These are phyloP conservation scores for Combretum micranthum DNA, from an alignment of 345 rosid genomes.

Conservation along the genomic window DNA sequence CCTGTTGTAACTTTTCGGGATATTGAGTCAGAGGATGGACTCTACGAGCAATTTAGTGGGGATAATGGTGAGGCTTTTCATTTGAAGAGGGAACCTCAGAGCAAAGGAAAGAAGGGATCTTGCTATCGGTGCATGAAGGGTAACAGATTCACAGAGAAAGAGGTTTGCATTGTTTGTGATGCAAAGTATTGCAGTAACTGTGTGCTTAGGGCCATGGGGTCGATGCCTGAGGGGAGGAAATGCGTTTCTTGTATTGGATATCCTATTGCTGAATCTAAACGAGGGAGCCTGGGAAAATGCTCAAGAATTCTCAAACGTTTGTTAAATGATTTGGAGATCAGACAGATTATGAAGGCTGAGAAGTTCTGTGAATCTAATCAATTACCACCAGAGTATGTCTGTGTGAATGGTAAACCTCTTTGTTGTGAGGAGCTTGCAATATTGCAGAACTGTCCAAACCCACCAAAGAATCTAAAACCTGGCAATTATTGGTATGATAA, in stretches of 20 bases:
- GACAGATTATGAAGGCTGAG: slow-evolving; percentile 92
- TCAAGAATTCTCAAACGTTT: slow-evolving; percentile 91
- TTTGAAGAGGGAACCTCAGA: slow-evolving; percentile 47
- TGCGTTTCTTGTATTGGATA: slow-evolving; percentile 86
- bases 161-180: slow-evolving; percentile 93
- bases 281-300: slow-evolving; percentile 80
- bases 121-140: slow-evolving; percentile 93
- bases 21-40: slow-evolving; percentile 53
- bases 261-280: slow-evolving; percentile 72
- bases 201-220: slow-evolving; percentile 98
- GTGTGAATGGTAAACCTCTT: slow-evolving; percentile 73
- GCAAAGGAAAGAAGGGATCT: slow-evolving; percentile 76
- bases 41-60: slow-evolving; percentile 35
- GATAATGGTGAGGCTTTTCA: slow-evolving; percentile 30
- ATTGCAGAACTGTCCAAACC: slow-evolving; percentile 71
- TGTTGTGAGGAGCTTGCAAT: slow-evolving; percentile 71
- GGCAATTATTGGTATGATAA: slow-evolving; percentile 99
- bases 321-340: slow-evolving; percentile 84
- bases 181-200: slow-evolving; percentile 87
- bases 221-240: slow-evolving; percentile 99
- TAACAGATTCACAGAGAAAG: slow-evolving; percentile 83
- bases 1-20: slow-evolving; percentile 69
- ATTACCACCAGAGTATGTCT: slow-evolving; percentile 80
- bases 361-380: slow-evolving; percentile 88
- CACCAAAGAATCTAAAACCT: slow-evolving; percentile 90